Base-by-base conservation (phyloP, 2,329 filamentous ascomycete genomes). In the Phaeosphaeriaceae sp. region DNA sequence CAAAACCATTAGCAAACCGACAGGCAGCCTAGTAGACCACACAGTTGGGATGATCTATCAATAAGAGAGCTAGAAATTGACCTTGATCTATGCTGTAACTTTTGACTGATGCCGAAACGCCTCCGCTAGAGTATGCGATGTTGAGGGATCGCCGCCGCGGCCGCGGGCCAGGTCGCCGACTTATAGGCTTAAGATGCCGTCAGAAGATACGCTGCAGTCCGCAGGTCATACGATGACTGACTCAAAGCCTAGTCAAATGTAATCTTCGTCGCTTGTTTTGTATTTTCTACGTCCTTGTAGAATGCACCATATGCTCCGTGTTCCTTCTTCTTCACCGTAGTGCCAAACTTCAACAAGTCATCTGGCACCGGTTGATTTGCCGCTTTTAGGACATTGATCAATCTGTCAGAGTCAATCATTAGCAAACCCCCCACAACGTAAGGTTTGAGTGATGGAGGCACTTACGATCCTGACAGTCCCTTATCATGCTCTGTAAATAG, bases 241-340 rank as follows among this genome's bases (percentile, higher is more conserved):
- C 21, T 32, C 35, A 53, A 42, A 42, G 23, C 21, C 37, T 71
- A 74, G 46, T 96, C 91, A 78, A 97, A 97, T 38, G 86, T 92
- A 71, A 97, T 96, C 81, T 96, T 97, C 48, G 88, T 94, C 21
- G 90, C 87, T 74, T 89, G 87, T 76, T 93, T 88, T 72, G 83
- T 90, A 73, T 87, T 87, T 64, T 90, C 89, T 7, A 90, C 86
- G 64, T 97, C 91, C 76, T 94, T 96, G 81, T 89, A 96, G 73
- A 97, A 97, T 26, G 92, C 91, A 48, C 94, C 94, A 70, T 97
- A 99, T 39, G 90, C 89, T 67, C 92, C 89, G 77, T 99, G 94
- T 40, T 87, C 84, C 91, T 97, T 97, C 85, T 96, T 97, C 85
- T 97, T 99, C 43, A 99, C 94, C 1, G 93, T 97, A 17, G 92